Evolutionary conservation across 352 stramenopile genomes (phyloP), one percentile per base, ranked within the genome.

Genomic region (Globisporangium nodosum): DNA sequence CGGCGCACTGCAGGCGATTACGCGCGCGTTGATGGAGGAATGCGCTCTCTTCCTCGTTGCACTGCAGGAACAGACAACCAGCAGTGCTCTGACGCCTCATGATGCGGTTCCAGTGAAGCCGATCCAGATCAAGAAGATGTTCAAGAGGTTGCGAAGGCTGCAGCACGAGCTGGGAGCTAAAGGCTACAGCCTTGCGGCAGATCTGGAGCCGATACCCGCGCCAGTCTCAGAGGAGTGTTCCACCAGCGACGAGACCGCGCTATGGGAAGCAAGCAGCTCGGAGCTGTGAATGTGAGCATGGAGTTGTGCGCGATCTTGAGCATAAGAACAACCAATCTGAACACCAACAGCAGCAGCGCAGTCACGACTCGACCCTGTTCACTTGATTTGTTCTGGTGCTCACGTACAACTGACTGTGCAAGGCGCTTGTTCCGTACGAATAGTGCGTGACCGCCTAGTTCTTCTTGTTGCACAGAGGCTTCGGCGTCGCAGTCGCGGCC

Each of bases 11-110:
- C 56, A 69, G 49, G 24, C 50, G 16, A 60, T 67, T 11, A 40
- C 72, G 1, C 64, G 74, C 5, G 68, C 72, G 30, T 37, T 80
- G 16, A 69, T 85, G 65, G 62, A 85, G 46, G 76, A 85, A 46
- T 68, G 66, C 27, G 76, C 71, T 8, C 74, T 83, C 43, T 62
- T 79, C 12, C 46, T 87, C n/a, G 56, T 88, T 5, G 68, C 71
- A 8, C 58, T 84, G 1, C 73, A 83, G 54, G 71, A 87, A 18
- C 61, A 85, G 3, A 24, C 16, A 21, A 47, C 42, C 16, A 47
- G 42, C n/a, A 21, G 4, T 6, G 20, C 42, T 21, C 42, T 60
- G 24, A 64, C 63, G 62, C 64, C 40, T n/a, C 52, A 27, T 52
- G 20, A 27, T 16, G 11, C 49, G 21, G 15, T 21, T 24, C 54